Evolutionary conservation across 495 filamentous ascomycete genomes (phyloP), one percentile per base, ranked within the genome.

Genomic region (Penicillium bovifimosum): DNA sequence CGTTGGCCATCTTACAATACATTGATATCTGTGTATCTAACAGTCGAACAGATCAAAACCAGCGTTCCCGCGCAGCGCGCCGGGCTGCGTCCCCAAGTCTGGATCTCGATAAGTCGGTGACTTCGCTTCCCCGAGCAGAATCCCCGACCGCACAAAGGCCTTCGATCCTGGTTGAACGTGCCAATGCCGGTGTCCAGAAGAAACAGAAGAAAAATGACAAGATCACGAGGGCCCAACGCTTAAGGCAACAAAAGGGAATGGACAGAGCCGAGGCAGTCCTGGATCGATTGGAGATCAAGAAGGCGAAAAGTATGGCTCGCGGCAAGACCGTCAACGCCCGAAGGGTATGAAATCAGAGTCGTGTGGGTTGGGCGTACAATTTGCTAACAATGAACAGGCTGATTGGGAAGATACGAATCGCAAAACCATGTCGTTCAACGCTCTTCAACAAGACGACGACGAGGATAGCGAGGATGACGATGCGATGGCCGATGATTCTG

Each of bases 41-140:
- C 33, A 46, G 48, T 41, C 20, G 56, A 40, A 27, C 58, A 82
- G 76, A 64, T 31, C 54, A 65, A 39, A 76, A 77, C 3, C 53
- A 79, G 43, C 86, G 86, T 69, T 88, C 88, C 45, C 85, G 88
- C 31, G 86, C 85, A 26, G 85, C 85, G 56, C 78, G 85, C 60
- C 83, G 90, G 44, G 87, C 79, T 34, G 80, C 80, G 20, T 87
- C 86, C 11, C 86, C 85, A 10, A 76, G 82, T 64, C 80, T 88
- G 67, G 74, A 90, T 63, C 75, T 82, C 53, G 87, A 91, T 72
- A 88, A 89, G 71, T 90, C 87, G 3, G 69, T 91, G 33, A 83
- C 82, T 56, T 64, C 79, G 44, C 71, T 80, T 41, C 78, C 80
- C 40, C 76, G 80, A 9, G 80, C 84, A 1, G 63, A 73, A 20